Evolutionary conservation across 2,329 filamentous ascomycete species (phyloP).

Genomic region (Didymosphaeria variabile): DNA sequence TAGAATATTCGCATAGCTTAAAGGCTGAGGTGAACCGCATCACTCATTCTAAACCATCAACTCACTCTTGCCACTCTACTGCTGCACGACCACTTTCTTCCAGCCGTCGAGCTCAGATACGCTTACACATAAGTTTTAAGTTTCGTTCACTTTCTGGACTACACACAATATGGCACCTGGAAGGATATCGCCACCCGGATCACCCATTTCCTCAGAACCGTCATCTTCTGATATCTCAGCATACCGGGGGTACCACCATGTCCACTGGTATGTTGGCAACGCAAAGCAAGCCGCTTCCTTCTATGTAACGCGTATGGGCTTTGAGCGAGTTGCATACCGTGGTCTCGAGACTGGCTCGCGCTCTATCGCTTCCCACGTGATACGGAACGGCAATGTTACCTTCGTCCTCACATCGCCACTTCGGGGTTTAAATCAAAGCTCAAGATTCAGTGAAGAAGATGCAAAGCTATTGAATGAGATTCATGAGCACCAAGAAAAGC

Average conservation of each 20-base stretch:
- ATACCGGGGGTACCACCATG: slow-evolving; percentile 89
- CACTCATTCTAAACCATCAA: background rate
- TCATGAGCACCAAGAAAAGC: slow-evolving; percentile 81
- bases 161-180: slow-evolving; percentile 40
- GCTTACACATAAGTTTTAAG: background rate
- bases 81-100: background rate
- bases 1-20: slow-evolving; percentile 7
- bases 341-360: slow-evolving; percentile 89
- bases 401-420: slow-evolving; percentile 88
- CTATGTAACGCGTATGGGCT: slow-evolving; percentile 88
- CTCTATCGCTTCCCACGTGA: slow-evolving; percentile 82
- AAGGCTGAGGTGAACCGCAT: slow-evolving; percentile 1
- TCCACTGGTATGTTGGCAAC: slow-evolving; percentile 97
- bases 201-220: slow-evolving; percentile 35
- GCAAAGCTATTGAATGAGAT: slow-evolving; percentile 74
- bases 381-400: slow-evolving; percentile 77
- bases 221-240: slow-evolving; percentile 49
- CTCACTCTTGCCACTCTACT: background rate
- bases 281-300: slow-evolving; percentile 93
- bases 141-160: background rate
- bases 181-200: slow-evolving; percentile 54
- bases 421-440: slow-evolving; percentile 56
- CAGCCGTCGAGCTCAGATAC: background rate
- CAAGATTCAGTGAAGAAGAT: slow-evolving; percentile 62
- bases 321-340: slow-evolving; percentile 81